A percentile compares a stretch with the other conserved stretches of the same genome.
Conservation (phyloP, 2,329 filamentous ascomycete genomes). For the Eutypa lata region DNA sequence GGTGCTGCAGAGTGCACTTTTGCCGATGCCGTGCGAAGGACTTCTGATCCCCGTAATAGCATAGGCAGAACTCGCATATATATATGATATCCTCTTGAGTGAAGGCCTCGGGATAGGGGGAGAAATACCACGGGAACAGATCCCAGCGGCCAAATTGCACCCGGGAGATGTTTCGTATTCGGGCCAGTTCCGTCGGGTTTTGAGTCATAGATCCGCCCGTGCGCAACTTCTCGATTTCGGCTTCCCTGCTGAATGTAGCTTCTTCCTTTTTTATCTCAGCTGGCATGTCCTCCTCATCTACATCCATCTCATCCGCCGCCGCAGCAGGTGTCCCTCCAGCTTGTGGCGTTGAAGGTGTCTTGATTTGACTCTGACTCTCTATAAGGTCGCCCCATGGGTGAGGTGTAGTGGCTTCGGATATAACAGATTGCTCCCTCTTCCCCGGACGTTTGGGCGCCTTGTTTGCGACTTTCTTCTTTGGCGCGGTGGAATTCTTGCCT, state of each 20-base stretch:
- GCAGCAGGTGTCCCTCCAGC: constrained; percentile 42
- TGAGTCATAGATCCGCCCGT: constrained; percentile 98
- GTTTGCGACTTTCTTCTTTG: constrained; percentile 57
- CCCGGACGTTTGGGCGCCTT: constrained; percentile 54
- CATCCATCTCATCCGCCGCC: constrained; percentile 50
- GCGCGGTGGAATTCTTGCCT: constrained; percentile 65
- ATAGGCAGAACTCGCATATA: constrained; percentile 96
- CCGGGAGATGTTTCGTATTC: constrained; percentile 90
- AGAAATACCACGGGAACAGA: constrained; percentile 98
- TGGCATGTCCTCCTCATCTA: constrained; percentile 47
- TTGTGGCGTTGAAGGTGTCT: constrained; percentile 39
- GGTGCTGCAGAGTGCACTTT: constrained; percentile 89
- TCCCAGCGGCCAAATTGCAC: constrained; percentile 92
- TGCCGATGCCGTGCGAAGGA: constrained; percentile 80
- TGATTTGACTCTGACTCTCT: constrained; percentile 44
- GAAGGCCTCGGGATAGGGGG: constrained; percentile 88
- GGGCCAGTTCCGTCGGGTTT: constrained; percentile 93
- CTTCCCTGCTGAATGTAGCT: constrained; percentile 69
- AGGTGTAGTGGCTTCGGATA: constrained; percentile 52
- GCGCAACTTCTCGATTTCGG: constrained; percentile 93
- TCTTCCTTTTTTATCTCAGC: constrained; percentile 44
- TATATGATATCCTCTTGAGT: constrained; percentile 86
- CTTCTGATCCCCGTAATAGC: constrained; percentile 80
- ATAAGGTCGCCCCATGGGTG: constrained; percentile 52
- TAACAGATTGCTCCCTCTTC: constrained; percentile 54